Conservation (phyloP, 1,284 basidiomycete genomes). For the Prillingera fragicola region DNA sequence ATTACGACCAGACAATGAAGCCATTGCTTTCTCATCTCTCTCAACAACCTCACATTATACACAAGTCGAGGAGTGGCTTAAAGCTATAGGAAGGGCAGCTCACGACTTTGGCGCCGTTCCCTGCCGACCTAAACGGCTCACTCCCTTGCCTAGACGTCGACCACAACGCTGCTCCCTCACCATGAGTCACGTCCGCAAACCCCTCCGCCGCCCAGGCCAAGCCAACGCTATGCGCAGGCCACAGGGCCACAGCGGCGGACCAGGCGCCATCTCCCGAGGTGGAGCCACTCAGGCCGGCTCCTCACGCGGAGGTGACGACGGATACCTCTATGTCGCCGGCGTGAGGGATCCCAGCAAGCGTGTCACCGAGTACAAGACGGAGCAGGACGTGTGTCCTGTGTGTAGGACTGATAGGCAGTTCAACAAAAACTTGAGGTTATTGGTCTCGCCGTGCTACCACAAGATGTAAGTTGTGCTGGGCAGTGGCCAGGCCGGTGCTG, state of each 20-base stretch:
- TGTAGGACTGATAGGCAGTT: conserved; percentile 96
- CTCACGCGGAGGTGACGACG: conserved; percentile 24
- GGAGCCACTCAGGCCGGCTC: conserved; percentile 4
- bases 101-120: too few relatives aligned
- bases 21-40: too few relatives aligned
- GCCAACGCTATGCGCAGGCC: conserved; percentile 4
- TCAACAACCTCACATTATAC: too few relatives aligned
- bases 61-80: too few relatives aligned
- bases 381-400: conserved; percentile 92
- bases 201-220: conserved; percentile 9
- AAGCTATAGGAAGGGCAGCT: too few relatives aligned
- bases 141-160: too few relatives aligned
- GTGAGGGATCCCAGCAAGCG: conserved; percentile 40
- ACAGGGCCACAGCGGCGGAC: background rate
- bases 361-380: conserved; percentile 58
- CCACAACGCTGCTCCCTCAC: too few relatives aligned
- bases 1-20: too few relatives aligned
- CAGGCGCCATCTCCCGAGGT: conserved; percentile 9
- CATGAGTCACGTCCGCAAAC: too few relatives aligned
- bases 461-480: conserved; percentile 66
- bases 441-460: conserved; percentile 97
- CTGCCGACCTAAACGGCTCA: too few relatives aligned
- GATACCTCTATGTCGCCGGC: conserved; percentile 42
- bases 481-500: background rate
- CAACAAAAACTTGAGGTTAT: conserved; percentile 85